Percentiles rank a stretch among this genome's conserved stretches.
These are phyloP conservation scores for Melanomma pulvis-pyrius DNA, from an alignment of 495 filamentous ascomycete species.

Conservation along the genomic window DNA sequence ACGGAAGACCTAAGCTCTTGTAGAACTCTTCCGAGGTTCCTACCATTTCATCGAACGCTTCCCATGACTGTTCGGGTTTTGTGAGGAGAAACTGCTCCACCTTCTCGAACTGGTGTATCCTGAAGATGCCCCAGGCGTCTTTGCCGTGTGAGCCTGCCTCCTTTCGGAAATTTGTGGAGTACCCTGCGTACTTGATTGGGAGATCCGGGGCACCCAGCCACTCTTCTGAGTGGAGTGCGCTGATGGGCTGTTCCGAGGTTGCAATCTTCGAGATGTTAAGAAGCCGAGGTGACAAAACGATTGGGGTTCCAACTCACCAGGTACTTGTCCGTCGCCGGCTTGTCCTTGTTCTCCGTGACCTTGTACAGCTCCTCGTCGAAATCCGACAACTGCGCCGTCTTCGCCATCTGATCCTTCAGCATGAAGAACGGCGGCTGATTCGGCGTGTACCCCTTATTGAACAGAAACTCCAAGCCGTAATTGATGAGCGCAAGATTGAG, in stretches of 20 bases:
- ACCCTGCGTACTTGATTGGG: constrained; percentile 91
- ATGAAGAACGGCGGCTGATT: constrained; percentile 90
- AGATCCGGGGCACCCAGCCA: constrained; percentile 86
- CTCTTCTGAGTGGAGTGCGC: constrained; percentile 87
- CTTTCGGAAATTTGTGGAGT: constrained; percentile 91
- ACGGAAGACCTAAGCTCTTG: constrained; percentile 82
- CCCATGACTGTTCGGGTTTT: constrained; percentile 93
- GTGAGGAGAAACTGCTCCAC: constrained; percentile 60
- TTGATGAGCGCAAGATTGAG: constrained; percentile 82
- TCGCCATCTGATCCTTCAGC: constrained; percentile 92
- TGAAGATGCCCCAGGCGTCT: constrained; percentile 98
- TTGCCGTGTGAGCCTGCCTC: constrained; percentile 91
- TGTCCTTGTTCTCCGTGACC: constrained; percentile 77
- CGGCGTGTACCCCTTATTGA: constrained; percentile 74
- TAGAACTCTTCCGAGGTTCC: constrained; percentile 89
- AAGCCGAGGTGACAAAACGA: not conserved
- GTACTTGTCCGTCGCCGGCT: constrained; percentile 89
- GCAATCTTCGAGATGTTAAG: constrained; percentile 61
- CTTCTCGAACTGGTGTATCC: constrained; percentile 99
- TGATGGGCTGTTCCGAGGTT: constrained; percentile 93
- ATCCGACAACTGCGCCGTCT: constrained; percentile 94
- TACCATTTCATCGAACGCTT: constrained; percentile 93
- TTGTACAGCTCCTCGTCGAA: constrained; percentile 99
- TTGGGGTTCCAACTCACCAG: constrained; percentile 45
- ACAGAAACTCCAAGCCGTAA: constrained; percentile 89